Evolutionary conservation across 208 protist genomes (phyloP), one percentile per base, ranked within the genome.

Genomic region (Trypanosoma congolense): DNA sequence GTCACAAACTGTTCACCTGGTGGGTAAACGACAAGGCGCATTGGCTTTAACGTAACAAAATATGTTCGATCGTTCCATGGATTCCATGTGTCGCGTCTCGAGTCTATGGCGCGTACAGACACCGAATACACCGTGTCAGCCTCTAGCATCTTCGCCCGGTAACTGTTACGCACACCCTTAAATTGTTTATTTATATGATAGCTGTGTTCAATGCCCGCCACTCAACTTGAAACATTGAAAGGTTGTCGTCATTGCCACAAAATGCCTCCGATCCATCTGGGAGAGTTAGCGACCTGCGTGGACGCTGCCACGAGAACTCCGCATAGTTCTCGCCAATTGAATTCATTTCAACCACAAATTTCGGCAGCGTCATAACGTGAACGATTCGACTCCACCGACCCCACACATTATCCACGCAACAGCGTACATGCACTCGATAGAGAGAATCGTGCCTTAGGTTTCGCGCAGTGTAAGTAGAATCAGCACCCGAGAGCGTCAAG

Each of bases 311-410:
- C 16, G 71, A 40, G 45, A 95, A 56, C 1, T 61, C 56, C 10
- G 77, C 87, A 55, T 80, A 82, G 63, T 90, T 83, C 53, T 96
- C 90, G 59, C 82, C 80, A 56, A 96, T 92, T 43, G 59, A 59
- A 29, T 14, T 64, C 22, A 90, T 65, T 40, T 58, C 54, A 5
- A 93, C 54, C 48, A 83, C 63, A 45, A 96, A 70, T 60, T 85
- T 81, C 9, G 85, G 77, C 28, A 90, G 56, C 31, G 90, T 96
- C 51, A 92, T 69, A 4, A 92, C 52, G 70, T 87, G 83, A 25
- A 89, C 56, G 14, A 69, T 67, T 35, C 61, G 52, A 54, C 81
- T 93, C 87, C 90, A 96, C 30, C 65, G 78, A n/a, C 89, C 85
- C 87, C 90, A 94, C 28, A 75, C 67, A 59, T 83, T 79, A 53